Evolutionary conservation across 1,284 basidiomycete species (phyloP), one percentile per base, ranked within the genome.

Genomic region (Melampsora larici-populina): DNA sequence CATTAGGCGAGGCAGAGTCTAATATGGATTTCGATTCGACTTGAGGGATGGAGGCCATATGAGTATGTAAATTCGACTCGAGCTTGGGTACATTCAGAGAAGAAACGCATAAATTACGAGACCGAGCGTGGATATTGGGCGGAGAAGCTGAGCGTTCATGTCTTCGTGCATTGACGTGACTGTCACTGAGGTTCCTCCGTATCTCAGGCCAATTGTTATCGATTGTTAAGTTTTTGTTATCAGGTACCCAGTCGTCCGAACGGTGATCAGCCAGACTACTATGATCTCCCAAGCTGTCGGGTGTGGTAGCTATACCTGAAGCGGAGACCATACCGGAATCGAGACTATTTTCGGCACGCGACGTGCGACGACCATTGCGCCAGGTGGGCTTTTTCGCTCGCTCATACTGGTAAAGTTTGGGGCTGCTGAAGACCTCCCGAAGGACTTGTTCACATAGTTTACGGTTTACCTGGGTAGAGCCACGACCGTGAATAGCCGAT

Each of bases 391-490:
- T 72, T 40, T 40, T 40, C 1, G 64, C 18, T 33, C 49, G 58
- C 15, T 63, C 63, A 21, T 74, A 36, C 21, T 33, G 78, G n/a
- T 79, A 78, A 24, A 82, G 71, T 72, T 81, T 82, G 15, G 82
- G 82, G 46, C 79, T 80, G 40, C 77, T 80, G 64, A 97, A 86
- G 43, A 97, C 89, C 17, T 91, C 91, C 75, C 89, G 91, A 83
- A 97, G 94, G 64, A 97, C 92, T 80, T 95, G 93, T 82, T 97
- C 93, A 84, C 94, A 94, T 78, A 97, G 86, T 83, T 89, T 92
- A 60, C 91, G 93, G 84, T 97, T 97, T 76, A 97, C 94, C 64
- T 90, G 89, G 1, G 94, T 97, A 18, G 92, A 93, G 0, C 94
- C 94, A 0, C 90, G 92, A 2, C 94, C 94, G 51, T 91, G 91